Evolutionary conservation across 139 green algal genomes (phyloP).

Genomic region (Astrephomene gubernaculifera): DNA sequence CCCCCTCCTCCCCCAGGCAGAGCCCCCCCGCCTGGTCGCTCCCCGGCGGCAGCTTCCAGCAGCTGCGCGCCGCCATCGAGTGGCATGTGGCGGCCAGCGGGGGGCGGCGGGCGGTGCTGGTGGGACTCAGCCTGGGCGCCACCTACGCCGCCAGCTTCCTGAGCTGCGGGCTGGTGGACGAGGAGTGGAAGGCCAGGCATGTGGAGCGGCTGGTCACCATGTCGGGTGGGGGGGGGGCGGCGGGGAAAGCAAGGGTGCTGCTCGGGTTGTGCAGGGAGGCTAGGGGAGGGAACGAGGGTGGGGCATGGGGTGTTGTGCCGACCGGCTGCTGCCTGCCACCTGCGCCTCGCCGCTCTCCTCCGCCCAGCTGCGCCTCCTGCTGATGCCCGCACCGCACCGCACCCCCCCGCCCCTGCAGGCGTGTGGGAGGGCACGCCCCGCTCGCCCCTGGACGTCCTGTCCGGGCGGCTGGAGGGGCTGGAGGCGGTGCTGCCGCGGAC

Average conservation of each 20-base stretch:
- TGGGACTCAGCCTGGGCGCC: conserved; percentile 34
- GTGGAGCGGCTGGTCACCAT: conserved; percentile 22
- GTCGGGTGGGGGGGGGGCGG: neutral
- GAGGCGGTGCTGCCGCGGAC: conserved; percentile 23
- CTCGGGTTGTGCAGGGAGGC: no score
- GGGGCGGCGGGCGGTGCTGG: conserved; percentile 24
- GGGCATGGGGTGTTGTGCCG: neutral
- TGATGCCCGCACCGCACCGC: neutral
- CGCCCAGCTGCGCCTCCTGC: neutral
- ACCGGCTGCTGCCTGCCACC: neutral
- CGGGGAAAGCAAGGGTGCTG: neutral
- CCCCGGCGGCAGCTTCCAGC: conserved; percentile 19
- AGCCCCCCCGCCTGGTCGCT: neutral
- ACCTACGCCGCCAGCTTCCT: conserved; percentile 25
- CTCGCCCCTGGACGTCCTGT: conserved; percentile 11
- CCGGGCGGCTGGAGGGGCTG: conserved; percentile 22
- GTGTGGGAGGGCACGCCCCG: conserved; percentile 18
- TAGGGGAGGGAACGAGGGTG: neutral
- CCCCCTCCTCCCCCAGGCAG: neutral
- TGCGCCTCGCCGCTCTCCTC: neutral
- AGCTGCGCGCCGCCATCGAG: conserved; percentile 1
- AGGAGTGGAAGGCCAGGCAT: conserved; percentile 26
- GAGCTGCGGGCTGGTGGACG: neutral
- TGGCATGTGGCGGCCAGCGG: neutral
- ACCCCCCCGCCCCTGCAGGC: neutral